Evolutionary conservation across 441 rosid genomes (phyloP), one percentile per base, ranked within the genome.

Genomic region (Mallotus japonicus): DNA sequence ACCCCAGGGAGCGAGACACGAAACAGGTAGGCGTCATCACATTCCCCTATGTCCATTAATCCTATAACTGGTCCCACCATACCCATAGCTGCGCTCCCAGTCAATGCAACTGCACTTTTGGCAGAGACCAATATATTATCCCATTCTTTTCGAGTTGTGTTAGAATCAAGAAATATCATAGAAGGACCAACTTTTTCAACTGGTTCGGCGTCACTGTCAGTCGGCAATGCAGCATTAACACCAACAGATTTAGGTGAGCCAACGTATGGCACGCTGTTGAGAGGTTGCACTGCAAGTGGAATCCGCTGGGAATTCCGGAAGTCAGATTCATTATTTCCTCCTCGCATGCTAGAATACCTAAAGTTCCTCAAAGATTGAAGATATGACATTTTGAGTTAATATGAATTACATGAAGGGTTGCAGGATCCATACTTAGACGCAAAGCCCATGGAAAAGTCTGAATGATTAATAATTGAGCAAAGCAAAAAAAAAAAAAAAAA

Each of bases 1-100:
- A 88, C 96, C 49, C 96, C 98, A n/a, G 98, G 96, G 1, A 94
- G 89, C 47, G 87, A 60, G 19, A 92, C 91, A 65, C 93, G 85
- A 50, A 94, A 94, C 58, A 81, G 65, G 81, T 88, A 94, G 0
- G 90, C 67, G 62, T 90, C 92, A 61, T 80, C 87, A 2, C 80
- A 76, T 82, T 92, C 97, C 53, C 83, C 87, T 51, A 92, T 81
- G 71, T 90, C 87, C 59, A 86, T 54, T 62, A 74, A 53, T 59
- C 97, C 97, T 20, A 92, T 32, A 15, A 71, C n/a, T 1, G 87
- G 92, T 62, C 98, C 97, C 28, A 94, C 72, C 75, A 71, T 80
- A 62, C 93, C 93, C 70, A 76, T 57, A 42, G 95, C 89, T 6
- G 93, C 95, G 80, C 86, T 85, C 67, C 98, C 96, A 17, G 87